Conservation (phyloP, 2,329 filamentous ascomycete species). For the Colletotrichum sublineola region DNA sequence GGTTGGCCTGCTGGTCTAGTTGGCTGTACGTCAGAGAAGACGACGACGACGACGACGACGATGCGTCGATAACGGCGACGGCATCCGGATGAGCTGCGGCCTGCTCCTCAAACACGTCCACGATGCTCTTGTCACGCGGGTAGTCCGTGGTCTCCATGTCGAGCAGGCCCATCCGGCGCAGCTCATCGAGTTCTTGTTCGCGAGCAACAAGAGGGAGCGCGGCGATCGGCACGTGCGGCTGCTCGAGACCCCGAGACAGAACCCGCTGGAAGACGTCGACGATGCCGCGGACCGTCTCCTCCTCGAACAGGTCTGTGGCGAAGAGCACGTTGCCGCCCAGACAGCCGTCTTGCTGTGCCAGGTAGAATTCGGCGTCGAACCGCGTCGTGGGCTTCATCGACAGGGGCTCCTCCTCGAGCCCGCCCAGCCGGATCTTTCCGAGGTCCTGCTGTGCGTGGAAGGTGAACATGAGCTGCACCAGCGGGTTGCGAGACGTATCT, state of each 20-base stretch:
- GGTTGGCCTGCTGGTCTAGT: slow-evolving; percentile 43
- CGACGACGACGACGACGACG: fast-evolving
- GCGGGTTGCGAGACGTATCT: slow-evolving; percentile 24
- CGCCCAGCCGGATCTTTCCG: slow-evolving; percentile 10
- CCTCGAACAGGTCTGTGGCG: slow-evolving; percentile 31
- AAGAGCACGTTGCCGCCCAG: slow-evolving; percentile 42
- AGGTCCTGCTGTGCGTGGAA: slow-evolving; percentile 14
- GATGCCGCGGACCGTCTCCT: slow-evolving; percentile 44
- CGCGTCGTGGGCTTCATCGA: slow-evolving; percentile 10
- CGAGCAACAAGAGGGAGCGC: neutral
- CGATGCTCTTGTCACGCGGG: slow-evolving; percentile 42
- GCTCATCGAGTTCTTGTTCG: neutral
- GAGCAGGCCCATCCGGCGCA: slow-evolving; percentile 40
- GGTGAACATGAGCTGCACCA: slow-evolving; percentile 26
- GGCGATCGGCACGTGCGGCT: neutral
- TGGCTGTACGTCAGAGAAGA: slow-evolving; percentile 44
- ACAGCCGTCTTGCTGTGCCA: slow-evolving; percentile 40
- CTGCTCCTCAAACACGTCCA: slow-evolving; percentile 45
- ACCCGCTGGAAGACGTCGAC: slow-evolving; percentile 29
- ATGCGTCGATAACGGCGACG: slow-evolving; percentile 44
- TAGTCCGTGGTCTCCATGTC: slow-evolving; percentile 30
- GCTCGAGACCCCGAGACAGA: neutral
- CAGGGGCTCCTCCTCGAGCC: slow-evolving; percentile 18
- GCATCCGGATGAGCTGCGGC: slow-evolving; percentile 32
- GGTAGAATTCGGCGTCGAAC: slow-evolving; percentile 40